phyloP scores from a whole-genome alignment of 1,139 yeast genomes.

The Tardiomyces digboiensis region DNA sequence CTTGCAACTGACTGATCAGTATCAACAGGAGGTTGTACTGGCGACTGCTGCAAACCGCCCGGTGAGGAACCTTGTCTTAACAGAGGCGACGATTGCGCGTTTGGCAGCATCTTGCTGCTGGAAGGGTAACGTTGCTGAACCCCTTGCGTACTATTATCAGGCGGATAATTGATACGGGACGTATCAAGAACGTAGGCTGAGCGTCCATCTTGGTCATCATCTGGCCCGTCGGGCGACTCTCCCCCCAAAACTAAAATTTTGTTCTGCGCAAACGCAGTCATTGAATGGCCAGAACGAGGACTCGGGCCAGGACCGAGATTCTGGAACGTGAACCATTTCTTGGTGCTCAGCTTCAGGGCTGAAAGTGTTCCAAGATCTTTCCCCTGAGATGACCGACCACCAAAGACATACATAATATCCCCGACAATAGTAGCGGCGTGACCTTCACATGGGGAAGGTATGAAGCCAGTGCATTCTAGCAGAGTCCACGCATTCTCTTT shows the following conservation, averaged over 20 bases:
- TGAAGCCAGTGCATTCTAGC: conserved; percentile 42
- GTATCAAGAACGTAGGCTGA: conserved; percentile 32
- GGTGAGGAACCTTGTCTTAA: not conserved
- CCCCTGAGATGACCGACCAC: conserved; percentile 81
- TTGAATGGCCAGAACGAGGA: conserved; percentile 89
- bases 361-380: conserved; percentile 57
- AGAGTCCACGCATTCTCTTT: conserved; percentile 51
- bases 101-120: not conserved
- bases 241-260: conserved; percentile 89
- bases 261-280: conserved; percentile 62
- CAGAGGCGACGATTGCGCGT: not conserved
- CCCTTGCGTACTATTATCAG: conserved; percentile 16
- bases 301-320: conserved; percentile 57
- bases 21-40: not conserved
- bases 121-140: not conserved
- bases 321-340: conserved; percentile 63
- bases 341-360: conserved; percentile 66
- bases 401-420: conserved; percentile 76
- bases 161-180: conserved; percentile 29
- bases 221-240: conserved; percentile 33
- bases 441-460: conserved; percentile 86
- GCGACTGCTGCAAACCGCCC: not conserved
- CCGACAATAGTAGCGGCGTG: conserved; percentile 80
- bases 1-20: not conserved
- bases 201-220: conserved; percentile 22